Base-by-base conservation (phyloP, 2,329 filamentous ascomycete species). In the Amauroascus verrucosus region DNA sequence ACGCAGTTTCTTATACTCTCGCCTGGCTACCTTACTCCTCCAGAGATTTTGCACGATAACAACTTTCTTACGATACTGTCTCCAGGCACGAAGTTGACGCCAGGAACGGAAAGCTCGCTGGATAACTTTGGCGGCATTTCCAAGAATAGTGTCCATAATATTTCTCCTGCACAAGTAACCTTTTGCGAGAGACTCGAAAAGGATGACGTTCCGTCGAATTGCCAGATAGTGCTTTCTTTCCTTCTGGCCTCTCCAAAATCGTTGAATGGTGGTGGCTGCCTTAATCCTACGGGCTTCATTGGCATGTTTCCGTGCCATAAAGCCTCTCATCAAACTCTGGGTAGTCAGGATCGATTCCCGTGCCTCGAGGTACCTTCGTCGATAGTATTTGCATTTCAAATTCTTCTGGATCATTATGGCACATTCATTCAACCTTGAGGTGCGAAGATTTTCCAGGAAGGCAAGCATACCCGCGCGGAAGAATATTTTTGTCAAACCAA, bases 371-470 rank as follows among this genome's bases (percentile, higher is more conserved):
- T 95, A 98, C 64, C 85, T 86, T 62, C 85, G 85, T 54, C 93
- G 84, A 72, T 96, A 96, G 73, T 95, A 97, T 71, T 95, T 95
- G 68, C 88, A 89, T 59, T 84, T 86, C 53, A 98, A 74, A 65
- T 98, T 98, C 83, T 98, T 98, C 72, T 98, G 93, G 54, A 98
- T 98, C 83, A 98, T 86, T 62, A 95, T 87, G 11, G 93, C 93
- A 61, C 90, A 95, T 60, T 89, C 86, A 67, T 95, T 97, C 66
- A 98, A 78, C 55, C 90, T 84, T 60, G 79, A 88, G 11, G 93
- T 96, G 55, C 93, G 83, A 59, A 96, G 77, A 61, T 96, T 96
- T 72, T 98, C 93, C 48, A 98, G 76, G 74, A 96, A 96, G 6
- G 93, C 93, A 62, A 98, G 83, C 93, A 98, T 98, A 70, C 93